phyloP scores from a whole-genome alignment of 495 filamentous ascomycete species.

The Penicillium pulvis region DNA sequence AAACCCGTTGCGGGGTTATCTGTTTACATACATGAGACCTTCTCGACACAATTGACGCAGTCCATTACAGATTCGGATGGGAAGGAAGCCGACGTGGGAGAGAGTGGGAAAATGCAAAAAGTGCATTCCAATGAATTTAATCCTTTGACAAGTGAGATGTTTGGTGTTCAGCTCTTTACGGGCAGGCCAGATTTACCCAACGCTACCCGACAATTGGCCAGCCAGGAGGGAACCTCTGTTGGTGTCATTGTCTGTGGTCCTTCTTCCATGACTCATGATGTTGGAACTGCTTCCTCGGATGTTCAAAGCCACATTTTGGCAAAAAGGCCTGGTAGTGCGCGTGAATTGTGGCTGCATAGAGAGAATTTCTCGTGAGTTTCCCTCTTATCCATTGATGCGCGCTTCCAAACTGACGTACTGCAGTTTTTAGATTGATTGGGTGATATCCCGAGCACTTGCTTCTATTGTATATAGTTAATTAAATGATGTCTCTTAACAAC shows the following conservation, averaged over 20 bases:
- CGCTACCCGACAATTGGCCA: constrained; percentile 7
- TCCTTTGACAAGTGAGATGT: constrained; percentile 10
- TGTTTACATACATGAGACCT: constrained; percentile 25
- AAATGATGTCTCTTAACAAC: too few relatives aligned
- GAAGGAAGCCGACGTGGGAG: constrained; percentile 5
- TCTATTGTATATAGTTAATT: too few relatives aligned
- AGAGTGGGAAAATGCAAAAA: background rate
- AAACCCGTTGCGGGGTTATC: constrained; percentile 15
- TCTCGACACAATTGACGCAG: background rate
- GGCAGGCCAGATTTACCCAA: constrained; percentile 19
- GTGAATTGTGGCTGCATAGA: constrained; percentile 26
- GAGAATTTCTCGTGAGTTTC: constrained; percentile 29
- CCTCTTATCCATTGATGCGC: background rate
- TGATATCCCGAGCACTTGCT: too few relatives aligned
- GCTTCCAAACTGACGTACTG: background rate
- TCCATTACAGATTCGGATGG: background rate
- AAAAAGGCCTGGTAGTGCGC: constrained; percentile 11
- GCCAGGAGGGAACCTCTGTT: constrained; percentile 13
- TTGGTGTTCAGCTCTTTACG: constrained; percentile 17
- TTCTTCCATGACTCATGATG: constrained; percentile 25
- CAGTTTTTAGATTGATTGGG: background rate
- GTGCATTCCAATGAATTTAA: constrained; percentile 17
- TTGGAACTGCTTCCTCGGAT: constrained; percentile 17
- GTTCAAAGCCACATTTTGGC: constrained; percentile 19
- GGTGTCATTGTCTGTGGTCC: constrained; percentile 25